Evolutionary conservation across 805 yeast genomes (phyloP), one percentile per base, ranked within the genome.

Genomic region (Gaillardinia entomophila): DNA sequence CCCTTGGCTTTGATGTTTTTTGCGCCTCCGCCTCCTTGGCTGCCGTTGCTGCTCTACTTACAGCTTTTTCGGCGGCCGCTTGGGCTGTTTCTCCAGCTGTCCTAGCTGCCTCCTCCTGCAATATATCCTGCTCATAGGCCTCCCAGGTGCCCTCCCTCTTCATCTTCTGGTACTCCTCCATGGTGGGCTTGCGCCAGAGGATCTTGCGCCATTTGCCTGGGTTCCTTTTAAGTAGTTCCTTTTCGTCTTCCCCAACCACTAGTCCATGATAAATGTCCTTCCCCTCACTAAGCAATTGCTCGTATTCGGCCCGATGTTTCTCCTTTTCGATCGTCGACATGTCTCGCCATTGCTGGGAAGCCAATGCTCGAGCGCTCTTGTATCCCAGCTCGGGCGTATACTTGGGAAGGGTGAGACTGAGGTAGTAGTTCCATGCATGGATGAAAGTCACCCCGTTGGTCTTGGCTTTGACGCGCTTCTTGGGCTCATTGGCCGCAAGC

Each of bases 381-480:
- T 33, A 30, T 32, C 43, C 33, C 16, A 41, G 19, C 13, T 37
- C 47, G 27, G 32, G 41, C 28, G 34, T 44, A 28, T 34, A 41
- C 19, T 40, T 26, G 11, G 45, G 38, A 28, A 45, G 49, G 23
- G 30, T 43, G 18, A 44, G 16, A 19, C 49, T 36, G 38, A 48
- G 36, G 38, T 38, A 61, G 35, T 57, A 61, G 45, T 62, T 61
- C 64, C 66, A 61, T 1, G 66, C 66, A 34, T 61, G 55, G 16
- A 52, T 52, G 36, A 48, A 42, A 11, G 53, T 51, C 20, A 60
- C 36, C 25, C 51, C 23, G 28, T 37, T 42, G 8, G 25, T 20
- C 27, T 39, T 29, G 26, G 43, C 26, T 27, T 38, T 26, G 29
- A 33, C 36, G 17, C 31, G 32, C 11, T 34, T 31, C 15, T 11